Evolutionary conservation across 2,329 filamentous ascomycete species (phyloP), one percentile per base, ranked within the genome.

Genomic region (Ascochyta clinopodiicola): DNA sequence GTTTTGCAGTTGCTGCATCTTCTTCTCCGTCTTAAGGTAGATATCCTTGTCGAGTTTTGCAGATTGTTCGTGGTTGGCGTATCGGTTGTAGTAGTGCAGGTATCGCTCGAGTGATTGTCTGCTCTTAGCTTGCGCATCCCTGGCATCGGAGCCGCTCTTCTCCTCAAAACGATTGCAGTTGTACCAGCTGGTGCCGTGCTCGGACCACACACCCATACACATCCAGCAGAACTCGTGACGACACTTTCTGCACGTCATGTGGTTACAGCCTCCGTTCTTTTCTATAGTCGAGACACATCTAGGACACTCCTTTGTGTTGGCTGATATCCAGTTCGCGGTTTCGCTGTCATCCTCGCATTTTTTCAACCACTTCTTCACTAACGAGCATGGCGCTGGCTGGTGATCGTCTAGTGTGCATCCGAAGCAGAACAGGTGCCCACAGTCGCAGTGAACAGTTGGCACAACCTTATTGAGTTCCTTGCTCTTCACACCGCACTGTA

Each of bases 201-300:
- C 95, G 1, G 92, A 96, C 95, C 95, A 99, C 0, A 96, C 81
- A 0, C 95, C 95, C 95, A 99, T 99, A 72, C 95, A 99, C 90
- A 99, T 98, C 95, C 95, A 99, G 79, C 95, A 99, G 71, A 99
- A 97, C 71, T 97, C 93, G 71, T 97, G 88, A 70, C 92, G 92
- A 80, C 93, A 97, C 76, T 97, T 97, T 52, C 93, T 84, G 74
- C 93, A 97, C 0, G 93, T 97, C 93, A 97, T 97, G 76, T 97
- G 93, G 79, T 97, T 97, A 80, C 93, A 97, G 3, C 93, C 93
- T 47, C 93, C 93, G 64, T 99, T 99, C 85, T 99, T 99, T 78
- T 99, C 95, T 39, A 99, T 99, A 0, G 95, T 99, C 2, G 94
- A 98, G 66, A 91, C 87, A 77, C 95, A 99, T 74, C 90, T 95